phyloP scores from a whole-genome alignment of 2,329 filamentous ascomycete species.

The Aspergillus novoparasiticus region DNA sequence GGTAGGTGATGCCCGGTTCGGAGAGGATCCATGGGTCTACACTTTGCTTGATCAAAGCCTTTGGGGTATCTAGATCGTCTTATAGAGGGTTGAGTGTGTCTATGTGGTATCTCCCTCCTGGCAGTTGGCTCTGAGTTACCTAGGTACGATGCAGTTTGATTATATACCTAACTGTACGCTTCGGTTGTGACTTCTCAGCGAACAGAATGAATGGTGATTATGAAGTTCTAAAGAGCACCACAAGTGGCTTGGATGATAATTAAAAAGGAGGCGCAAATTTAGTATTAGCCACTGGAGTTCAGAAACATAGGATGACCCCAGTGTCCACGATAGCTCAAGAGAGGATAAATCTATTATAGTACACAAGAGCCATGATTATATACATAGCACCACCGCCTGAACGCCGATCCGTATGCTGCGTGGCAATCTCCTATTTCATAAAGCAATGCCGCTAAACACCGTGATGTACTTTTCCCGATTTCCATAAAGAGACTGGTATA shows the following conservation, averaged over 20 bases:
- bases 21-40: too few relatives aligned
- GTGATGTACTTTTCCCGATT: not conserved
- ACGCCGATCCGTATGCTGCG: not conserved
- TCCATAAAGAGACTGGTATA: not conserved
- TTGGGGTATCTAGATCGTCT: too few relatives aligned
- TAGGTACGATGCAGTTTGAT: too few relatives aligned
- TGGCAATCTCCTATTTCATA: not conserved
- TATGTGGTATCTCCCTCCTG: too few relatives aligned
- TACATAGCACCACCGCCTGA: not conserved
- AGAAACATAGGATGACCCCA: not conserved
- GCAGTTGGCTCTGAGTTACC: too few relatives aligned
- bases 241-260: not conserved
- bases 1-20: not conserved
- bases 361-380: not conserved
- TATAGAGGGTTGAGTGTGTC: too few relatives aligned
- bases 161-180: too few relatives aligned
- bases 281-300: not conserved
- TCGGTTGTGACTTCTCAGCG: too few relatives aligned
- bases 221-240: too few relatives aligned
- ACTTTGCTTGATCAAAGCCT: too few relatives aligned
- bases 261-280: not conserved
- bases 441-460: not conserved
- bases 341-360: not conserved
- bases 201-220: too few relatives aligned
- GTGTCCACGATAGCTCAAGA: not conserved